Evolutionary conservation across 805 yeast species (phyloP), one percentile per base, ranked within the genome.

Genomic region (Maudiozyma turicensis): DNA sequence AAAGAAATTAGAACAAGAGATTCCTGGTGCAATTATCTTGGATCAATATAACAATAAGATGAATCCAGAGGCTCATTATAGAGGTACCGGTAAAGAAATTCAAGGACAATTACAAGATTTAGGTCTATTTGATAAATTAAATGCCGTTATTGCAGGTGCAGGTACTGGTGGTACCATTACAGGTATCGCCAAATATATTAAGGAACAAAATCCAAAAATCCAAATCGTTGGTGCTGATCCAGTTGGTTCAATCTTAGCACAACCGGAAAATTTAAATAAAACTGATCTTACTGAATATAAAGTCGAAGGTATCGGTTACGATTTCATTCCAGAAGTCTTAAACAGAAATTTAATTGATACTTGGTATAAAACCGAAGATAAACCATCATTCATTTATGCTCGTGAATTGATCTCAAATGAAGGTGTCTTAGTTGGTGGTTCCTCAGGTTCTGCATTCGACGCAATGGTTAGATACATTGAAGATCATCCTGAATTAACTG

Each of bases 81-180:
- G 73, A 60, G 89, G 90, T 48, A 86, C 95, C 26, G 95, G 95
- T 49, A 80, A 70, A 54, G 95, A 86, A 69, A 86, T 86, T 59
- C 85, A 89, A 81, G 80, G 81, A 52, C 95, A 86, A 68, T 77
- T 91, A 13, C 68, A 74, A 29, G 50, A 59, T 8, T 47, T 65
- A 31, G 50, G 58, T 29, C 46, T 53, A 45, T 65, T 64, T 44
- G 86, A 90, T 35, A 76, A 81, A 51, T 72, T 87, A 48, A 80
- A 79, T 48, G 87, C 82, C 52, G 72, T 87, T 43, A 84, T 87
- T 48, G 95, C 95, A 38, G 95, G 95, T 66, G 95, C 95, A 7
- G 95, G 95, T 70, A 86, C 95, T 50, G 95, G 95, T 69, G 95
- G 95, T 70, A 86, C 95, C 48, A 82, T 86, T 63, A 72, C 86